A percentile compares a stretch with the other conserved stretches of the same genome.
phyloP scores from a whole-genome alignment of 805 yeast species.

The Metschnikowia santaceciliae region DNA sequence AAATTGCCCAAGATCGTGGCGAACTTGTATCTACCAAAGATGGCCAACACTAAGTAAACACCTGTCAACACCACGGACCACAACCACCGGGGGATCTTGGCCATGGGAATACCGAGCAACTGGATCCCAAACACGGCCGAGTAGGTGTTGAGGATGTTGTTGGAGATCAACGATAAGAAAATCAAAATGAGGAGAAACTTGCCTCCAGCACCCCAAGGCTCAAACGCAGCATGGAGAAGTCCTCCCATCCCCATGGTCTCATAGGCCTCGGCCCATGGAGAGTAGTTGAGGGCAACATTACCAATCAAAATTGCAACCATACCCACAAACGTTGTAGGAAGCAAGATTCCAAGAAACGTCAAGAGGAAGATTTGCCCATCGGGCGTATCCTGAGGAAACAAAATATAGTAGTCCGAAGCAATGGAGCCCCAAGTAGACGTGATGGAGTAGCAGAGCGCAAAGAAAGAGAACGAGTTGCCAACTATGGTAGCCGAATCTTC shows the following conservation, averaged over 20 bases:
- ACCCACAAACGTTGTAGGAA: slow-evolving; percentile 77
- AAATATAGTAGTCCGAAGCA: slow-evolving; percentile 78
- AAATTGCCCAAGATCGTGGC: slow-evolving; percentile 72
- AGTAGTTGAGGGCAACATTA: slow-evolving; percentile 55
- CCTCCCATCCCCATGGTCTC: slow-evolving; percentile 70
- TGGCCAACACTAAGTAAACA: slow-evolving; percentile 63
- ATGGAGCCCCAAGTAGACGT: slow-evolving; percentile 89
- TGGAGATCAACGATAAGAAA: slow-evolving; percentile 72
- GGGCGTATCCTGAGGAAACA: slow-evolving; percentile 71
- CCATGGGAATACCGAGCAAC: slow-evolving; percentile 49
- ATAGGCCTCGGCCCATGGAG: slow-evolving; percentile 58
- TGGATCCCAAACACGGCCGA: slow-evolving; percentile 81
- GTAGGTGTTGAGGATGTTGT: slow-evolving; percentile 76
- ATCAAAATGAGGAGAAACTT: slow-evolving; percentile 68
- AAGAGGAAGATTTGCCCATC: slow-evolving; percentile 50
- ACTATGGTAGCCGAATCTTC: slow-evolving; percentile 35
- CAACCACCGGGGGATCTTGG: slow-evolving; percentile 72
- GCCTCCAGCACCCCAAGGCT: slow-evolving; percentile 75
- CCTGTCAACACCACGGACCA: slow-evolving; percentile 63
- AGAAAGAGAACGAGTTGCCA: slow-evolving; percentile 72
- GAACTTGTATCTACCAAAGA: slow-evolving; percentile 73
- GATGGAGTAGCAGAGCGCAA: slow-evolving; percentile 68
- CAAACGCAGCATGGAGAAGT: slow-evolving; percentile 57
- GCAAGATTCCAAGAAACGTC: slow-evolving; percentile 61
- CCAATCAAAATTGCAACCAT: slow-evolving; percentile 69